These are phyloP conservation scores for Iodosphaeria phyllophila DNA, from an alignment of 2,329 filamentous ascomycete genomes.

Conservation along the genomic window DNA sequence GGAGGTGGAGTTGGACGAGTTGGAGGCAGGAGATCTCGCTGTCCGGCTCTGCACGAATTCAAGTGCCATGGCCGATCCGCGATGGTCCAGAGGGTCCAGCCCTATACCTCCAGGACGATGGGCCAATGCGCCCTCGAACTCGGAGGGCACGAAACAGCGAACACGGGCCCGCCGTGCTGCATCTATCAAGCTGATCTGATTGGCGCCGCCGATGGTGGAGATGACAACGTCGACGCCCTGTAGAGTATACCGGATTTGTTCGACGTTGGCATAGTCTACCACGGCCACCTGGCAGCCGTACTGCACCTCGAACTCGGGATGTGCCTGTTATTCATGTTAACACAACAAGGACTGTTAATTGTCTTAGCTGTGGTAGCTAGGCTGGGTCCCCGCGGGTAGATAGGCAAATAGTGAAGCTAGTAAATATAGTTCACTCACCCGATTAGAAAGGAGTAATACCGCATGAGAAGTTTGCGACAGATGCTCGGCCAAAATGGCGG, in stretches of 20 bases:
- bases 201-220: conserved; percentile 47
- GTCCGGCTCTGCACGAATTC: too few species aligned
- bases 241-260: conserved; percentile 44
- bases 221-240: conserved; percentile 57
- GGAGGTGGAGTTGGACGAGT: neutral
- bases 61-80: too few species aligned
- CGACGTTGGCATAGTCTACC: conserved; percentile 45
- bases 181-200: conserved; percentile 54
- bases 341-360: too few species aligned
- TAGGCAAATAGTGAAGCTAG: neutral
- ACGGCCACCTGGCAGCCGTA: conserved; percentile 46
- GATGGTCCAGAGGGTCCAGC: too few species aligned
- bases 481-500: conserved; percentile 35
- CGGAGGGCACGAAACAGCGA: conserved; percentile 52
- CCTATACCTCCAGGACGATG: neutral
- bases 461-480: conserved; percentile 47
- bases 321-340: conserved; percentile 18
- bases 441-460: conserved; percentile 51
- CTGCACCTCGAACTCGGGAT: conserved; percentile 29
- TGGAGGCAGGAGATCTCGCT: too few species aligned
- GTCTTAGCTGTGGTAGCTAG: conserved; percentile 4
- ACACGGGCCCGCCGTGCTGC: conserved; percentile 48
- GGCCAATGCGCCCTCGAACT: conserved; percentile 22
- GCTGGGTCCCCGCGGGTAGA: too few species aligned
- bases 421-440: conserved; percentile 21